Conservation (phyloP, 768 basidiomycete species). For the Podaxis mareebaensis region DNA sequence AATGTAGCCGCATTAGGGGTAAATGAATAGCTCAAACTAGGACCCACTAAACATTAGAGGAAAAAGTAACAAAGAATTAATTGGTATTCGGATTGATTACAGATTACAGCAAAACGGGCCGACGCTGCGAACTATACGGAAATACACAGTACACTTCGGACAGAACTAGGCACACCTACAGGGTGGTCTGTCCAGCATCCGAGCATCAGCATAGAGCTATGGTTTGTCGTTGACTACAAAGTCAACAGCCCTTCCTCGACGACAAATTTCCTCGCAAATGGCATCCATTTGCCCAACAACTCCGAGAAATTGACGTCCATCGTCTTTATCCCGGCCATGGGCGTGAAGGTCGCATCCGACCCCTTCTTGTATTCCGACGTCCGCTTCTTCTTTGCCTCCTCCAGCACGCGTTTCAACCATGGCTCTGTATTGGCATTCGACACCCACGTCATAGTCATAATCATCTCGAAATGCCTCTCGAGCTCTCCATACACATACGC, state of each 20-base stretch:
- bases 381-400: constrained; percentile 11
- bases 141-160: neutral
- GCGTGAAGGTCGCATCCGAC: constrained; percentile 3
- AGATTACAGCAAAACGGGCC: neutral
- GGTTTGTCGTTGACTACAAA: neutral
- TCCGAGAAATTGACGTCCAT: constrained; percentile 16
- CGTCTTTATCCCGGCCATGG: constrained; percentile 10
- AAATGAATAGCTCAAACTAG: no score
- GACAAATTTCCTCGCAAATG: constrained; percentile 14
- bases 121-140: neutral
- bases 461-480: constrained; percentile 17
- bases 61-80: neutral
- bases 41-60: no score
- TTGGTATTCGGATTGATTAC: neutral
- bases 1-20: no score
- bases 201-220: no score
- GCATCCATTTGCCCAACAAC: constrained; percentile 17
- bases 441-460: constrained; percentile 14
- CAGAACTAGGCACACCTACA: neutral
- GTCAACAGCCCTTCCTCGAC: constrained; percentile 4
- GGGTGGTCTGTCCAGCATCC: neutral
- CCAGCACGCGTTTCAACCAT: constrained; percentile 12
- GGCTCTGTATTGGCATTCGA: constrained; percentile 14
- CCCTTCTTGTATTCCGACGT: constrained; percentile 12
- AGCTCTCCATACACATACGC: constrained; percentile 16